These are phyloP conservation scores for Psilocybe cubensis DNA, from an alignment of 768 basidiomycete species.

Conservation along the genomic window DNA sequence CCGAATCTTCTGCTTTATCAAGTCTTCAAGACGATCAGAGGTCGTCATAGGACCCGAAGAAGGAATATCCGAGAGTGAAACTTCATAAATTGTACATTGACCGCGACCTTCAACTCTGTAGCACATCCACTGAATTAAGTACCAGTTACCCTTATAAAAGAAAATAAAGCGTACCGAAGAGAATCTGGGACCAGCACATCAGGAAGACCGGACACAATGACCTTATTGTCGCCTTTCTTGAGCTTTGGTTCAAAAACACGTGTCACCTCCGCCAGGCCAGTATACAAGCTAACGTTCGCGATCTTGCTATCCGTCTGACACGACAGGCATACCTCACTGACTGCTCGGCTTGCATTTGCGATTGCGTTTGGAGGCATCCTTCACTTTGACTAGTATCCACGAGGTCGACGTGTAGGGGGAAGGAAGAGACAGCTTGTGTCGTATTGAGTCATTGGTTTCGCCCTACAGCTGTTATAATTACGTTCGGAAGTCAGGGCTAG, in stretches of 20 bases:
- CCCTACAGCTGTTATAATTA: too few relatives aligned
- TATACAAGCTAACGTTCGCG: conserved; percentile 35
- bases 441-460: too few relatives aligned
- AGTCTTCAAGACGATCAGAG: conserved; percentile 27
- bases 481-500: too few relatives aligned
- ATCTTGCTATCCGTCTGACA: too few relatives aligned
- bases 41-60: conserved; percentile 20
- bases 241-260: conserved; percentile 31
- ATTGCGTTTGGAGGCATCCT: too few relatives aligned
- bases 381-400: too few relatives aligned
- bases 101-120: conserved; percentile 49
- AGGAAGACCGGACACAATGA: conserved; percentile 34
- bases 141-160: conserved; percentile 18
- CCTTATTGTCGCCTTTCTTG: conserved; percentile 33
- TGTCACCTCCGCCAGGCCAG: conserved; percentile 35
- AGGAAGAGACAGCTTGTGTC: too few relatives aligned
- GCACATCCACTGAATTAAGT: conserved; percentile 17
- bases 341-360: too few relatives aligned
- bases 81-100: conserved; percentile 48
- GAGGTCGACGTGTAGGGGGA: too few relatives aligned
- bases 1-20: conserved; percentile 27
- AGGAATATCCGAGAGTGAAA: conserved; percentile 32
- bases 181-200: conserved; percentile 31
- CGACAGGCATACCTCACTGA: too few relatives aligned
- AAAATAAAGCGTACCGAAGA: conserved; percentile 25